Base-by-base conservation (phyloP, 495 filamentous ascomycete species). In the Aspergillus coremiiformis region DNA sequence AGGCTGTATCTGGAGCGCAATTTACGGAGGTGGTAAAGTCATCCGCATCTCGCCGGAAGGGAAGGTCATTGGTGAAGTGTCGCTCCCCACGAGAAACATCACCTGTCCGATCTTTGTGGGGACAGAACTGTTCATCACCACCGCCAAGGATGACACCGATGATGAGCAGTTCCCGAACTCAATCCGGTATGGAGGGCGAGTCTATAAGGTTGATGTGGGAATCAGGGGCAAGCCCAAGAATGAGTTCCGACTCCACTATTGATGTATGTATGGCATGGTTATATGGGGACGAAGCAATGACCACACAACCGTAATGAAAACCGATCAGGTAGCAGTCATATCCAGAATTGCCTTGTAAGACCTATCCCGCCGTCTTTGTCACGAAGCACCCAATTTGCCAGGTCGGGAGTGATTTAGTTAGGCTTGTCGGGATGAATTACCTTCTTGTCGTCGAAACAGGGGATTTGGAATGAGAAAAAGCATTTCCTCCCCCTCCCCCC, bases 1-100 rank as follows among this genome's bases (percentile, higher is more conserved):
- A 11, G 88, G 85, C 1, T 82, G 82, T 56, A 71, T 92, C 23
- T 91, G 88, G 88, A 80, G 80, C 51, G 85, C 86, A n/a, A 73
- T 90, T 26, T 89, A 86, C 57, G 85, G 86, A 39, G 86, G 84
- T 56, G 67, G 77, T 44, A 75, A 78, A 42, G 81, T 92, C 15
- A 65, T 90, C 44, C 82, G 83, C 62, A 79, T 91, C 55, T 79
- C 76, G 6, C 77, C 82, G 4, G 68, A 74, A 27, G 85, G 85
- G 3, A 71, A 81, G 60, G 63, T 90, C 20, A 71, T 86, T 17
- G 84, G 84, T 15, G 73, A 84, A 70, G 70, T 92, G 30, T 74
- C 62, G 5, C 66, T 90, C 52, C 83, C 85, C 20, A 87, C 88
- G 32, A 76, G 75, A 51, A 80, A 83, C 58, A 76, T 84, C 60